Evolutionary conservation across 176 grass and related monocot genomes (phyloP).

Genomic region (Alopecurus myosuroides): DNA sequence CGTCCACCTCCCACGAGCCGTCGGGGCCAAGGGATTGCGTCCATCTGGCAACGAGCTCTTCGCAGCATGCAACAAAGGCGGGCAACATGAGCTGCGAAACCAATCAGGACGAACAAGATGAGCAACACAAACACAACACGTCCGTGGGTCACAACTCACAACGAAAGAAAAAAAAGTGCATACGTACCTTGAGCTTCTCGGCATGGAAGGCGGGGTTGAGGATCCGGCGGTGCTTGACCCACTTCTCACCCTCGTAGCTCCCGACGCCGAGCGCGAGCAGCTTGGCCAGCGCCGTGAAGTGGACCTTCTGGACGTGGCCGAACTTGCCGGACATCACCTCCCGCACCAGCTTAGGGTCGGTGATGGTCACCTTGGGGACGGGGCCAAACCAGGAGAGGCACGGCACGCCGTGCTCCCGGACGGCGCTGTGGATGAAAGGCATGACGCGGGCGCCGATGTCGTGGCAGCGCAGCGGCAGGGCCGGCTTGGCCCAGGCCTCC

Average conservation of each 20-base stretch:
- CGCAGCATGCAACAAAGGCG: neutral
- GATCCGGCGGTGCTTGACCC: neutral
- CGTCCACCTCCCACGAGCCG: neutral
- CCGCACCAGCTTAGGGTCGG: neutral
- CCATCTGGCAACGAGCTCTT: neutral
- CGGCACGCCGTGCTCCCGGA: neutral
- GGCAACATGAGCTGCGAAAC: neutral
- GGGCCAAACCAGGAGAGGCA: neutral
- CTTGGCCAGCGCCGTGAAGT: neutral
- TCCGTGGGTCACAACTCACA: too few relatives aligned
- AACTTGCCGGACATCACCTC: neutral
- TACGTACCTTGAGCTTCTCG: neutral
- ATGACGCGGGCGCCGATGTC: conserved; percentile 26
- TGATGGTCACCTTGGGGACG: neutral
- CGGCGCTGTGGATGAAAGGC: neutral
- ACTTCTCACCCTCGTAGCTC: neutral
- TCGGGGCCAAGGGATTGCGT: neutral
- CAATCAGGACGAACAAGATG: neutral
- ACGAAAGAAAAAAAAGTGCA: neutral
- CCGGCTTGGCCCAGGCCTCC: conserved; percentile 25
- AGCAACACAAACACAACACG: too few relatives aligned
- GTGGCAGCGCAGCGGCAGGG: conserved; percentile 31
- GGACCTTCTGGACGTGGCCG: neutral
- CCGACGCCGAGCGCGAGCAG: neutral
- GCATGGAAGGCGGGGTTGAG: neutral